Percentiles rank a stretch among this genome's conserved stretches.
phyloP scores from a whole-genome alignment of 2,329 filamentous ascomycete genomes.

The Colletotrichum brevisporum region DNA sequence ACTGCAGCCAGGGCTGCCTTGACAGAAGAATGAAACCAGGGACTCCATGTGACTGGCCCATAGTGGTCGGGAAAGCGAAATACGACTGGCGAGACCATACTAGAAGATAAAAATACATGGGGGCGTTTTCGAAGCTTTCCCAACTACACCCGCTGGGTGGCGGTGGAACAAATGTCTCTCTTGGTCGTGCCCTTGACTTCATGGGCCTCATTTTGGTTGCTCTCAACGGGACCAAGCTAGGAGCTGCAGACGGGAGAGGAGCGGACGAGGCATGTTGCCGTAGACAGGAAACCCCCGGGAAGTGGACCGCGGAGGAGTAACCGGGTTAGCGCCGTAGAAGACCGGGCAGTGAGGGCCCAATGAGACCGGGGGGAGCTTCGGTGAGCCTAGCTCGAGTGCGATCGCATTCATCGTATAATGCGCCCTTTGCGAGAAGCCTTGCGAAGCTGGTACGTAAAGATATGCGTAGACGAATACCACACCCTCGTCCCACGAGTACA shows the following conservation, averaged over 20 bases:
- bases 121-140: conserved; percentile 15
- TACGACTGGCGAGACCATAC: conserved; percentile 24
- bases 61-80: conserved; percentile 30
- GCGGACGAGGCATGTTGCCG: not conserved
- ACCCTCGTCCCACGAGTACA: not conserved
- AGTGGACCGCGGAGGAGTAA: not conserved
- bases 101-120: conserved; percentile 18
- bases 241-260: not conserved
- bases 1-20: conserved; percentile 17
- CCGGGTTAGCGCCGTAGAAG: conserved; percentile 9
- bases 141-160: conserved; percentile 5
- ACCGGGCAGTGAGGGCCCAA: conserved; percentile 2
- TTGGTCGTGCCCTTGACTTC: conserved; percentile 10
- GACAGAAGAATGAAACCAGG: conserved; percentile 20
- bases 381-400: conserved; percentile 4
- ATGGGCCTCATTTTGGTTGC: conserved; percentile 3
- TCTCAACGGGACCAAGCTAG: conserved; percentile 3
- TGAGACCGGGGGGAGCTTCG: conserved; percentile 11
- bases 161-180: conserved; percentile 8
- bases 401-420: conserved; percentile 19
- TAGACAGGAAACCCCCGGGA: not conserved
- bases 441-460: conserved; percentile 34
- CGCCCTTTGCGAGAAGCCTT: conserved; percentile 12
- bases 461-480: conserved; percentile 14
- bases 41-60: conserved; percentile 18